A percentile compares a stretch with the other conserved stretches of the same genome.
Conservation (phyloP, 1,139 yeast species). For the Hansenula sp. region DNA sequence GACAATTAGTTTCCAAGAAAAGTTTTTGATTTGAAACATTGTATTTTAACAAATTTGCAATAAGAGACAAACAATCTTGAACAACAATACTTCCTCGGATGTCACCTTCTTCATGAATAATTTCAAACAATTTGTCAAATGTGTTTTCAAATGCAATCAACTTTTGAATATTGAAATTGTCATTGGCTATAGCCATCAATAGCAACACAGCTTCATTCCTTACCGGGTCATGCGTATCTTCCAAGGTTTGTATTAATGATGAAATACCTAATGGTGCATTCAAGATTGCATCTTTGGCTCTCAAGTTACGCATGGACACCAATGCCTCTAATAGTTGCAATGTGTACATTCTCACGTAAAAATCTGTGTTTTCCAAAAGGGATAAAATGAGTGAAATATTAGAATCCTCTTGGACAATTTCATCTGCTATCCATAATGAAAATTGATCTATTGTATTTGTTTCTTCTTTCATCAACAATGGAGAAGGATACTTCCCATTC, state of each 20-base stretch:
- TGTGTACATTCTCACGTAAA: constrained; percentile 75
- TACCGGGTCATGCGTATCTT: constrained; percentile 80
- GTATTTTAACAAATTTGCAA: constrained; percentile 68
- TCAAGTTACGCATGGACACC: constrained; percentile 67
- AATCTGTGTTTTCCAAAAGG: constrained; percentile 55
- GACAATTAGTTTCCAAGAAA: constrained; percentile 80
- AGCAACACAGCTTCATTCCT: constrained; percentile 82
- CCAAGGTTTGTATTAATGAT: constrained; percentile 61
- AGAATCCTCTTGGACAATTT: constrained; percentile 67
- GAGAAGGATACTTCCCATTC: constrained; percentile 81
- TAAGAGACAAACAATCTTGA: constrained; percentile 78
- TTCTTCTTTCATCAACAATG: constrained; percentile 57
- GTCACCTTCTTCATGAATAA: constrained; percentile 86
- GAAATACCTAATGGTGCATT: constrained; percentile 79
- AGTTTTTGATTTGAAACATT: constrained; percentile 89
- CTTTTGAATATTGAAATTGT: constrained; percentile 84
- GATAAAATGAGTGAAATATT: constrained; percentile 55
- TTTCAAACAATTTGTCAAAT: constrained; percentile 72
- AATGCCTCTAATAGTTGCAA: constrained; percentile 83
- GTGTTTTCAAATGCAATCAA: constrained; percentile 93
- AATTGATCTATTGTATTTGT: constrained; percentile 63
- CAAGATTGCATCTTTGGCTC: constrained; percentile 72
- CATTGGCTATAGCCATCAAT: constrained; percentile 77
- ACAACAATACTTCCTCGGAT: constrained; percentile 86
- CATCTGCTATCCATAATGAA: constrained; percentile 94